Base-by-base conservation (phyloP, 805 yeast genomes). In the Lachancea cidri region DNA sequence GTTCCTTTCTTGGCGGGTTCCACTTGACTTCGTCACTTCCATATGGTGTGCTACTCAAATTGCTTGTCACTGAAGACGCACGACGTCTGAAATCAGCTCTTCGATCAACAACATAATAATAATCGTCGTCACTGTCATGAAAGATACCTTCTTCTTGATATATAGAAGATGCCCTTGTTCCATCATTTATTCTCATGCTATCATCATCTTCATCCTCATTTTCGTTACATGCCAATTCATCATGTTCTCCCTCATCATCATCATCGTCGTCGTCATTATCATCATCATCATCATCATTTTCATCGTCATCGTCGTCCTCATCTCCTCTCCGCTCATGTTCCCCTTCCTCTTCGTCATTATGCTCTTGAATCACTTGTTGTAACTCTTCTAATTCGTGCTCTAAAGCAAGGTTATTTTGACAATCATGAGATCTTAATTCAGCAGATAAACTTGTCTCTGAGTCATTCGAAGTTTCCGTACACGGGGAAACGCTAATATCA, bases 301-400 rank as follows among this genome's bases (percentile, higher is more conserved):
- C 47, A 5, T 35, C 45, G 11, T 41, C 45, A 16, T 35, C 44
- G 4, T 40, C 40, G 4, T 49, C 52, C 16, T 35, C 52, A 29
- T 39, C 47, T 25, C 48, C 58, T 4, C 48, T 56, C 18, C 53
- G 58, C 7, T 35, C 52, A 8, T 40, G 36, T 3, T 48, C 49
- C 18, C 33, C 54, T 24, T 42, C 50, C 17, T 49, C 59, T 2
- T 49, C 60, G 17, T 55, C 61, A 13, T 42, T 55, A 35, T 46
- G 58, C 31, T 49, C 60, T 14, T 48, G 41, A 4, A 53, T 43
- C 6, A 53, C 49, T 17, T 50, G 41, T 33, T 50, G 95, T 54
- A 80, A 62, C 36, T 77, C 81, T 35, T 96, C 72, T 35, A 76
- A 72, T 27, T 73, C 78, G 13, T 86, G 58, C 44, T 89, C 95